phyloP scores from a whole-genome alignment of 176 grass and related monocot species.

The Oryza officinalis region DNA sequence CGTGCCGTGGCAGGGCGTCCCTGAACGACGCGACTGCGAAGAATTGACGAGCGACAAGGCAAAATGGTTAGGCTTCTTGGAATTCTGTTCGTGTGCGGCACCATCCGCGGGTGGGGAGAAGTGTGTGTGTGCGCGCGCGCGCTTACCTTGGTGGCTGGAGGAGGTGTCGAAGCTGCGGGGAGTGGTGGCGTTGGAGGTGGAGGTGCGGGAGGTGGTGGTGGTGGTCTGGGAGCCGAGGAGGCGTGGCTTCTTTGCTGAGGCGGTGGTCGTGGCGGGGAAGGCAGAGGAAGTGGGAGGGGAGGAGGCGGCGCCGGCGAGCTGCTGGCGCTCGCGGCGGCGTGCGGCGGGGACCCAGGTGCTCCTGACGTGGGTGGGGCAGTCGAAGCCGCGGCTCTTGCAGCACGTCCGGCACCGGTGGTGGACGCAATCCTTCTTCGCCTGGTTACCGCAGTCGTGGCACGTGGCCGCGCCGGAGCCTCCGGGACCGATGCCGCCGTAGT shows the following conservation, averaged over 20 bases:
- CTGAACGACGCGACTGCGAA: constrained; percentile 55
- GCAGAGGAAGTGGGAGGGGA: constrained; percentile 26
- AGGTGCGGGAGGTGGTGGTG: constrained; percentile 58
- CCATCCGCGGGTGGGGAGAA: too few relatives aligned
- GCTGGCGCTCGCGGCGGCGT: constrained; percentile 68
- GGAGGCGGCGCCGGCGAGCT: neutral
- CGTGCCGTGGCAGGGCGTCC: constrained; percentile 75
- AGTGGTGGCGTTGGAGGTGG: constrained; percentile 79
- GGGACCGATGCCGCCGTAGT: constrained; percentile 31
- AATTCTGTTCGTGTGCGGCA: neutral
- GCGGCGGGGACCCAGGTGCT: constrained; percentile 91
- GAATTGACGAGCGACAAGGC: neutral
- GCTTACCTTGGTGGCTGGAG: constrained; percentile 90
- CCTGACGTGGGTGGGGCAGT: constrained; percentile 77
- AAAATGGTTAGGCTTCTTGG: neutral
- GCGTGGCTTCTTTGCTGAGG: constrained; percentile 58
- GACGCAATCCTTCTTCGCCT: constrained; percentile 84
- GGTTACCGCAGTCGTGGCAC: constrained; percentile 90
- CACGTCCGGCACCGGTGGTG: constrained; percentile 80
- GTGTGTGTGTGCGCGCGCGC: neutral
- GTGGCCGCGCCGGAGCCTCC: constrained; percentile 27
- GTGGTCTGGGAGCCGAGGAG: constrained; percentile 59
- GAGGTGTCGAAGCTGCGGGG: constrained; percentile 84
- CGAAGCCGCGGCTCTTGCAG: constrained; percentile 85
- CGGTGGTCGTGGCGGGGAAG: constrained; percentile 7